Base-by-base conservation (phyloP, 139 green algal species). In the Picochlorum sp. region DNA sequence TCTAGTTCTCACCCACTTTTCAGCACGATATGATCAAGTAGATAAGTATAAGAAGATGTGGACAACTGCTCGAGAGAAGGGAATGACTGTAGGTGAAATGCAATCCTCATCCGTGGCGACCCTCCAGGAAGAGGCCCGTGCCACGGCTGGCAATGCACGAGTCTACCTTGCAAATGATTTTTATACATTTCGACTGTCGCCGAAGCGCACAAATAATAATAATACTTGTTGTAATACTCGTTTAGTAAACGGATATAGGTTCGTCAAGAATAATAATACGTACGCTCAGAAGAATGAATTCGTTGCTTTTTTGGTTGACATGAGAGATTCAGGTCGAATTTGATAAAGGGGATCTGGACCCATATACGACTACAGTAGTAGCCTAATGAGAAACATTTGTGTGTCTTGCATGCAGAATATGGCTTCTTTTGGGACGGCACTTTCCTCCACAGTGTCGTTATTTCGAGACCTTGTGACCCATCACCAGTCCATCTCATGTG, bases 1-100 rank as follows among this genome's bases (percentile, higher is more conserved):
- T 4, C 79, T 98, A 8, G 80, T 97, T 55, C 81, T 98, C 1
- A 97, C 92, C 14, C 92, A 98, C 81, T 98, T 98, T 74, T 84
- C 62, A 20, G 78, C 76, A 8, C 74, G 91, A 26, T 96, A 67
- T 56, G 23, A 57, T 20, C 41, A 38, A 32, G 13, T 26, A 2
- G 52, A 32, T 10, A 45, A 61, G 23, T 45, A 55, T 30, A 16
- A 45, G 50, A 28, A 32, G 28, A n/a, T 50, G 14, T 30, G 65
- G 65, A 41, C n/a, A 24, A 49, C 26, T 16, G 57, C 69, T 2
- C 23, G 30, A 28, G 32, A 32, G 7, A 69, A 70, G 30, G 50
- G 61, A 14, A 49, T 24, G 23, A 30, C 38, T 54, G 49, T 49
- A 49, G 11, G 23, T 21, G 34, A 63, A 50, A 51, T 49, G 45